phyloP scores from a whole-genome alignment of 2,329 filamentous ascomycete genomes.

The Clarireedia paspali region DNA sequence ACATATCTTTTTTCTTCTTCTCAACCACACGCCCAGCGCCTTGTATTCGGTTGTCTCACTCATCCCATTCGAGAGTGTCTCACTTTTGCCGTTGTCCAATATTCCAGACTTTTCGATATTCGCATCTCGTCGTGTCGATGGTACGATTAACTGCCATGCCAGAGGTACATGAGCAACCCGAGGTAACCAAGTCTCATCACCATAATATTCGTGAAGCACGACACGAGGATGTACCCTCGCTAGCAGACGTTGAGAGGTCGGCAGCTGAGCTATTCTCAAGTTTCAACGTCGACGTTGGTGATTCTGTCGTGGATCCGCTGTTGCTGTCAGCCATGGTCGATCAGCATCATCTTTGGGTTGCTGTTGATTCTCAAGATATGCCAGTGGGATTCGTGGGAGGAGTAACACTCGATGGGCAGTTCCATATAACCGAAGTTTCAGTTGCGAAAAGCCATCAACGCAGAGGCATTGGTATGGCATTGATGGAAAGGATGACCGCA shows the following conservation, averaged over 20 bases:
- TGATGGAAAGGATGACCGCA: conserved; percentile 24
- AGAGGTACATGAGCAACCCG: conserved; percentile 5
- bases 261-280: conserved; percentile 23
- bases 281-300: conserved; percentile 19
- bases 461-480: conserved; percentile 24
- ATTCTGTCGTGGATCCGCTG: conserved; percentile 19
- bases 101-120: conserved; percentile 4
- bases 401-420: conserved; percentile 22
- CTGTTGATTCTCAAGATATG: conserved; percentile 20
- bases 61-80: conserved; percentile 1
- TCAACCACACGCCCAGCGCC: background rate
- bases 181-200: background rate
- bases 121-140: background rate
- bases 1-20: background rate
- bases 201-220: conserved; percentile 5
- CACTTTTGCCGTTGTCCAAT: conserved; percentile 1
- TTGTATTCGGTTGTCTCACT: conserved; percentile 1
- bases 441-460: conserved; percentile 24
- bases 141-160: conserved; percentile 2
- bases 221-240: conserved; percentile 22
- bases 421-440: conserved; percentile 27
- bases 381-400: conserved; percentile 27
- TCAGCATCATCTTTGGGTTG: conserved; percentile 25
- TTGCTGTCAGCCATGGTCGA: conserved; percentile 18
- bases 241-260: conserved; percentile 26